A percentile compares a stretch with the other conserved stretches of the same genome.
phyloP scores from a whole-genome alignment of 1,139 yeast genomes.

The Candida pseudocylindracea region DNA sequence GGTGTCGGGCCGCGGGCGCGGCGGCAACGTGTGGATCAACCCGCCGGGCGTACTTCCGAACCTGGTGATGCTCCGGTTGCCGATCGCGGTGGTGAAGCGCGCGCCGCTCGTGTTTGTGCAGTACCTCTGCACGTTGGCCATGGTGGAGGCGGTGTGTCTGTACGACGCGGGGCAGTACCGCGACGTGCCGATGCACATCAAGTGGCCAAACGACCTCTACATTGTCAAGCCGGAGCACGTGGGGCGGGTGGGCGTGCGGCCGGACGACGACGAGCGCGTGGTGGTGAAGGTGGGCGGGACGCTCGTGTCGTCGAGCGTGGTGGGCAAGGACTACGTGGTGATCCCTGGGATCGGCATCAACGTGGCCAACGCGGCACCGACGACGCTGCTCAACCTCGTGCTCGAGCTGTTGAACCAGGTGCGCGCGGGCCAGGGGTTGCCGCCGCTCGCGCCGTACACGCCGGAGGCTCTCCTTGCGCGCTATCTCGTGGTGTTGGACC shows the following conservation, averaged over 20 bases:
- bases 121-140: slow-evolving; percentile 66
- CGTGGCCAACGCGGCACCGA: slow-evolving; percentile 71
- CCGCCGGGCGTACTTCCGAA: slow-evolving; percentile 84
- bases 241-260: slow-evolving; percentile 10
- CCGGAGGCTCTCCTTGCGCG: slow-evolving; percentile 52
- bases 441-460: slow-evolving; percentile 23
- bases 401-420: slow-evolving; percentile 33
- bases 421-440: slow-evolving; percentile 16
- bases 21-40: slow-evolving; percentile 88
- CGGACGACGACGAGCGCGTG: slow-evolving; percentile 17
- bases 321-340: slow-evolving; percentile 33
- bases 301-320: slow-evolving; percentile 54
- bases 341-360: slow-evolving; percentile 80
- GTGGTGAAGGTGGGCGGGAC: slow-evolving; percentile 73
- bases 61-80: slow-evolving; percentile 46
- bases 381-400: slow-evolving; percentile 65
- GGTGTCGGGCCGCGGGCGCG: slow-evolving; percentile 82
- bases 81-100: slow-evolving; percentile 16
- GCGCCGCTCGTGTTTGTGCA: slow-evolving; percentile 54
- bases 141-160: slow-evolving; percentile 45
- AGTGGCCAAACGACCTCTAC: slow-evolving; percentile 96
- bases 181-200: slow-evolving; percentile 57
- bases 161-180: slow-evolving; percentile 40
- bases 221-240: slow-evolving; percentile 42
- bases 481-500: slow-evolving; percentile 42